A percentile compares a stretch with the other conserved stretches of the same genome.
Conservation (phyloP, 257 asterid genomes). For the Petrea volubilis region DNA sequence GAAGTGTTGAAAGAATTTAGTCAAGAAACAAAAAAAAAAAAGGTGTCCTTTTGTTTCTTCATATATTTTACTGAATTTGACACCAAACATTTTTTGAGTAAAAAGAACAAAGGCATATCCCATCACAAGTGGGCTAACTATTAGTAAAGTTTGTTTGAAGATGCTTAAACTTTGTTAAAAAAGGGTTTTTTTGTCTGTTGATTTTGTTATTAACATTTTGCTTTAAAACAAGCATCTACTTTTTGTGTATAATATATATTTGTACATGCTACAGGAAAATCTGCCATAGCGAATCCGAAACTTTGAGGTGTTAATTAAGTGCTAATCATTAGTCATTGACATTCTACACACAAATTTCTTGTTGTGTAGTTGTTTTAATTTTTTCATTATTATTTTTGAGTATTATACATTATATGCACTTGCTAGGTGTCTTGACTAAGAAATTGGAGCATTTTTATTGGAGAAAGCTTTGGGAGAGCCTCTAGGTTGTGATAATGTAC, state of each 20-base stretch:
- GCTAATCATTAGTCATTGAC: constrained; percentile 19
- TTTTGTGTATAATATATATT: constrained; percentile 13
- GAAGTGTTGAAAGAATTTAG: constrained; percentile 42
- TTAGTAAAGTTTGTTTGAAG: constrained; percentile 28
- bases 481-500: too few species aligned
- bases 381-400: not conserved
- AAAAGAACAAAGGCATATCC: constrained; percentile 16
- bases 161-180: constrained; percentile 30
- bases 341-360: constrained; percentile 11
- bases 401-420: not conserved
- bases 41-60: constrained; percentile 15
- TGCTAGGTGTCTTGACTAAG: not conserved
- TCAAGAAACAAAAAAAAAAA: constrained; percentile 39
- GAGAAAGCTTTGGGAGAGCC: not conserved
- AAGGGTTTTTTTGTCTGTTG: constrained; percentile 15
- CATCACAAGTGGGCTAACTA: constrained; percentile 24
- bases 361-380: not conserved
- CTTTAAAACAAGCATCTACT: constrained; percentile 38
- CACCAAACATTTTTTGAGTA: constrained; percentile 11
- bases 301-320: constrained; percentile 16
- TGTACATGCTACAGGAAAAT: constrained; percentile 13
- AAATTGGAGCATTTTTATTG: not conserved
- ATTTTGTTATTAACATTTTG: constrained; percentile 28
- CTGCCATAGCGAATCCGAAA: constrained; percentile 20
- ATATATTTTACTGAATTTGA: constrained; percentile 25